These are phyloP conservation scores for Epichloe scottii DNA, from an alignment of 2,329 filamentous ascomycete genomes.

Conservation along the genomic window DNA sequence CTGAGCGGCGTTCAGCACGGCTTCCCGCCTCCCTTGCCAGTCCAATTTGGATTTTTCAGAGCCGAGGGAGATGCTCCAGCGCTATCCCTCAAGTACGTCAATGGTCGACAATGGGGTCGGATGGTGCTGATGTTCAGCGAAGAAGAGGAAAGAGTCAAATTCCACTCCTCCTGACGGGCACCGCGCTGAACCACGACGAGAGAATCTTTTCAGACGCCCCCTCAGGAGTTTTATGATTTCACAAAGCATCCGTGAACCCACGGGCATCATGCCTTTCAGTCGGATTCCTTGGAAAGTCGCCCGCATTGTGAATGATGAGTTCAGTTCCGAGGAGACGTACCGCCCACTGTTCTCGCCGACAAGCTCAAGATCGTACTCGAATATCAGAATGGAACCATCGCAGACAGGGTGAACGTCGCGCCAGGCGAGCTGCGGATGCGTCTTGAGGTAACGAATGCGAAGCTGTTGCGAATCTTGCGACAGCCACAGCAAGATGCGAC, in stretches of 20 bases:
- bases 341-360: conserved; percentile 63
- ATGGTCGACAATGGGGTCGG: conserved; percentile 50
- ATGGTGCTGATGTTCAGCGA: conserved; percentile 71
- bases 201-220: conserved; percentile 55
- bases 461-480: conserved; percentile 54
- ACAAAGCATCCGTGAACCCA: conserved; percentile 37
- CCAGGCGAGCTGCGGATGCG: conserved; percentile 60
- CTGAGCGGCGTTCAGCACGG: conserved; percentile 64
- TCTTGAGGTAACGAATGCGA: conserved; percentile 49
- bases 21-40: conserved; percentile 50
- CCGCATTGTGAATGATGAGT: conserved; percentile 60
- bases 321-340: conserved; percentile 44
- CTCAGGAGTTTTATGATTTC: conserved; percentile 52
- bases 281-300: conserved; percentile 52
- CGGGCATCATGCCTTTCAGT: conserved; percentile 36
- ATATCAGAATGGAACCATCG: conserved; percentile 63
- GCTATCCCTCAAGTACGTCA: conserved; percentile 58
- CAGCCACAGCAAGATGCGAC: conserved; percentile 67
- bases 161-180: conserved; percentile 67
- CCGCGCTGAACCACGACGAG: conserved; percentile 55
- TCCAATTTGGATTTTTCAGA: conserved; percentile 67
- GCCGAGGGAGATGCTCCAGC: conserved; percentile 58
- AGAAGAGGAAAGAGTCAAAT: conserved; percentile 52
- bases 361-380: conserved; percentile 63
- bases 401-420: conserved; percentile 71